A percentile compares a stretch with the other conserved stretches of the same genome.
phyloP scores from a whole-genome alignment of 2,329 filamentous ascomycete genomes.

The Cercospora brassicicola region DNA sequence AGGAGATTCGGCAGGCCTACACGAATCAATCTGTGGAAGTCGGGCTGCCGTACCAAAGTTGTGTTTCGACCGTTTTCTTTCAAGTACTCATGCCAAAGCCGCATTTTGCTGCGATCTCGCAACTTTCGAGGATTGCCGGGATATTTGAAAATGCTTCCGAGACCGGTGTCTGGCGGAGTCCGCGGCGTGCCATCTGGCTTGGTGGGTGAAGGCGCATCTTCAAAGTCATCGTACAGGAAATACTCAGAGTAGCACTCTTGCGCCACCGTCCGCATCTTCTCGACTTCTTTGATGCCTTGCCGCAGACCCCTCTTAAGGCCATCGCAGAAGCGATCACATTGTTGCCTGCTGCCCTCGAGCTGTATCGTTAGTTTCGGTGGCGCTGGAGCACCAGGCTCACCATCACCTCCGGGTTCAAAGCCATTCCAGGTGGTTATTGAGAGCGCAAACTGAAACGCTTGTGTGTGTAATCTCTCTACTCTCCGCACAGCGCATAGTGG shows the following conservation, averaged over 20 bases:
- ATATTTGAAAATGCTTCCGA: constrained; percentile 91
- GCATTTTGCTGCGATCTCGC: constrained; percentile 93
- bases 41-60: constrained; percentile 89
- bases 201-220: constrained; percentile 52
- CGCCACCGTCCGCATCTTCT: constrained; percentile 77
- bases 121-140: constrained; percentile 93
- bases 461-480: constrained; percentile 89
- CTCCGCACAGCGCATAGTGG: constrained; percentile 87
- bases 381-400: constrained; percentile 51
- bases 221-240: constrained; percentile 43
- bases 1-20: constrained; percentile 92
- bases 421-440: constrained; percentile 94
- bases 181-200: constrained; percentile 38
- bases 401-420: constrained; percentile 56
- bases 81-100: constrained; percentile 94
- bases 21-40: constrained; percentile 94
- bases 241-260: constrained; percentile 91
- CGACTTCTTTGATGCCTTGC: constrained; percentile 82
- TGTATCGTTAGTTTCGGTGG: constrained; percentile 91
- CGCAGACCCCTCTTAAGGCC: constrained; percentile 86
- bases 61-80: constrained; percentile 88
- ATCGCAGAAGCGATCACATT: constrained; percentile 95
- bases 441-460: constrained; percentile 87
- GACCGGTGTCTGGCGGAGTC: constrained; percentile 78
- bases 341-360: constrained; percentile 81